Evolutionary conservation across 2,329 filamentous ascomycete genomes (phyloP), one percentile per base, ranked within the genome.

Genomic region (Metarhizium brunneum): DNA sequence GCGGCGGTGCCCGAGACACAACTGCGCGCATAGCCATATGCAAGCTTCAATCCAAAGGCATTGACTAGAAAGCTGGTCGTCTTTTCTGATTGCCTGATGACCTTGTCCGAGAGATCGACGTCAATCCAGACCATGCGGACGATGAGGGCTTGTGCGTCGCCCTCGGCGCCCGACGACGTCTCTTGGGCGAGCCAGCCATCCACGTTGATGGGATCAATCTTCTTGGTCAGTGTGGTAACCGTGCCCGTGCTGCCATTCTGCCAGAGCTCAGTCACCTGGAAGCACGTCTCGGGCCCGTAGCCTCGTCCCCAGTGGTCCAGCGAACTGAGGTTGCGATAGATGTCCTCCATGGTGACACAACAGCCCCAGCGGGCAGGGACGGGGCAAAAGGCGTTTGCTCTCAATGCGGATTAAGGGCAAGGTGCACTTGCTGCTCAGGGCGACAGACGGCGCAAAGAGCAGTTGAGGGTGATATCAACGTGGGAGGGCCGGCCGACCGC

Each of bases 1-100:
- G 62, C 62, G 13, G 65, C 63, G 6, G 71, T 63, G 7, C 69
- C 71, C 2, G 69, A 68, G 45, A 71, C 61, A 55, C 64, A 68
- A 48, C 65, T 70, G 14, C 64, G 63, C 13, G 68, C 66, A 55
- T 73, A 74, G 4, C 54, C 54, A 32, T 68, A 63, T 6, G 69
- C 69, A 5, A 71, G 61, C 2, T 58, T 42, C 45, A 71, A 59
- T 4, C 64, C 65, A 45, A 71, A 70, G 4, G 49, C 58, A 13
- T 63, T 47, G 13, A 70, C 53, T 2, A 71, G 59, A 2, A 48
- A 36, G 4, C 61, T 53, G 20, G 59, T 54, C 10, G 58, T 53
- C 1, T 57, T 18, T 7, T 64, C 43, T 8, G 63, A 63, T n/a
- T 70, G 58, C 29, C 64, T 63, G 49, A 70, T 59, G 0, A 54